Conservation (phyloP, 2,329 filamentous ascomycete species). For the Orbilia ellipsospora region DNA sequence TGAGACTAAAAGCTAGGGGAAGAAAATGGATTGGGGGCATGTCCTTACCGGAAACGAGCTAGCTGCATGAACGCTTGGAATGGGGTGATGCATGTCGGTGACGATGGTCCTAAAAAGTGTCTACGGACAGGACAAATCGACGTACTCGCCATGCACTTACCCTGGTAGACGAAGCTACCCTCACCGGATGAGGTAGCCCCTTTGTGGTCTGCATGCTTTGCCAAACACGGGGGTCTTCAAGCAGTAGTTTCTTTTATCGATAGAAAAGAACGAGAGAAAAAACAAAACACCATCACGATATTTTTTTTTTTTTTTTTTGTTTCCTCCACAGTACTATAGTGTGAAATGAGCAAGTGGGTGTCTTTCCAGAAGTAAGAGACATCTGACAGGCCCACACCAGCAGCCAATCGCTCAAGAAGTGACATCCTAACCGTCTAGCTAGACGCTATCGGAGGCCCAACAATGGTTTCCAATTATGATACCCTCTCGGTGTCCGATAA, state of each 20-base stretch:
- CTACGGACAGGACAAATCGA: conserved; percentile 33
- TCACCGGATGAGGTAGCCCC: conserved; percentile 48
- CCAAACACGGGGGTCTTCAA: conserved; percentile 11
- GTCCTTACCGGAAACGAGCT: conserved; percentile 44
- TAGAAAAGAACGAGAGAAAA: conserved; percentile 23
- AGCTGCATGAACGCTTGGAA: conserved; percentile 49
- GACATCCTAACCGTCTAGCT: conserved; percentile 40
- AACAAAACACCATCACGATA: conserved; percentile 5
- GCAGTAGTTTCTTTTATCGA: conserved; percentile 28
- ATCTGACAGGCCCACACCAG: conserved; percentile 42
- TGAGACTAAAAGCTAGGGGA: conserved; percentile 19
- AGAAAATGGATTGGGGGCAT: conserved; percentile 26
- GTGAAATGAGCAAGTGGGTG: not conserved
- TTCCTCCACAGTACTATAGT: not conserved
- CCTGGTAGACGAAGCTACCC: conserved; percentile 50
- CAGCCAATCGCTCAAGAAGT: conserved; percentile 30
- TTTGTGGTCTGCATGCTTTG: conserved; percentile 39
- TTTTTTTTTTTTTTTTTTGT: conserved; percentile 14
- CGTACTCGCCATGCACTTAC: conserved; percentile 31
- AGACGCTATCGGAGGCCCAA: conserved; percentile 29
- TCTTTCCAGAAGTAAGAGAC: conserved; percentile 36
- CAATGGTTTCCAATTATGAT: conserved; percentile 11
- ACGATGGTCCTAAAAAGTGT: conserved; percentile 47
- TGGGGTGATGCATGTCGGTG: conserved; percentile 35
- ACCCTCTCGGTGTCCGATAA: too few relatives aligned